A percentile compares a stretch with the other conserved stretches of the same genome.
phyloP scores from a whole-genome alignment of 1,284 basidiomycete species.

The Kalmanozyma brasiliensis region DNA sequence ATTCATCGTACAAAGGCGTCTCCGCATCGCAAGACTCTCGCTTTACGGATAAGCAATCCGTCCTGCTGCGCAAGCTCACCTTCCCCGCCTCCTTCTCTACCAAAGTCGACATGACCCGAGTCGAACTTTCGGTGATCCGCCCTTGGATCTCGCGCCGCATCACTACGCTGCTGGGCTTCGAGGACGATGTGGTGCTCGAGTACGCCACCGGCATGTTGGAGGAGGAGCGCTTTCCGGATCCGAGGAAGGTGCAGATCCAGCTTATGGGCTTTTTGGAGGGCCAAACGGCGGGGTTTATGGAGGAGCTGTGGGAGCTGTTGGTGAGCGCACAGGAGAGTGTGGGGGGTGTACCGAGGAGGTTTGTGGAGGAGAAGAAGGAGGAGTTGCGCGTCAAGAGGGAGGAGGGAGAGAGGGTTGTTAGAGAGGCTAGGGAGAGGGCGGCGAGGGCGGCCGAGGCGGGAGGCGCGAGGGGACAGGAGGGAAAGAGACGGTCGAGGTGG shows the following conservation, averaged over 20 bases:
- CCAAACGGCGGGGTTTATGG: constrained; percentile 85
- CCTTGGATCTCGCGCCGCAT: constrained; percentile 95
- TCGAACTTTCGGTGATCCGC: constrained; percentile 78
- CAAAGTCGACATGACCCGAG: constrained; percentile 93
- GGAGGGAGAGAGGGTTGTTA: constrained; percentile 75
- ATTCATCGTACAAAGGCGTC: constrained; percentile 51
- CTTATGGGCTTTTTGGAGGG: constrained; percentile 85
- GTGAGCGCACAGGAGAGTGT: constrained; percentile 88
- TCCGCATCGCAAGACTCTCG: constrained; percentile 70
- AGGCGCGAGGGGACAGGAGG: constrained; percentile 70
- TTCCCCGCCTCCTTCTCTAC: constrained; percentile 78
- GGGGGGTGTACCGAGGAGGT: constrained; percentile 89
- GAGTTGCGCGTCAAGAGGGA: constrained; percentile 85
- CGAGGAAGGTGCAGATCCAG: constrained; percentile 93
- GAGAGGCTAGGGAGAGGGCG: constrained; percentile 71
- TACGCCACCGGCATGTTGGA: constrained; percentile 93
- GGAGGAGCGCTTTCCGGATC: constrained; percentile 87
- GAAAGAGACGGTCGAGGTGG: constrained; percentile 56
- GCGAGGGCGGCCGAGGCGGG: constrained; percentile 22
- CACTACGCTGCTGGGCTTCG: constrained; percentile 87
- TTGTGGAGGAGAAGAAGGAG: constrained; percentile 94
- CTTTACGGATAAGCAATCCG: constrained; percentile 93
- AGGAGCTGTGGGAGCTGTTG: constrained; percentile 85
- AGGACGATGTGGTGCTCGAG: constrained; percentile 96
- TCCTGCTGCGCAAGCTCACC: constrained; percentile 84